These are phyloP conservation scores for Plectosphaerella cucumerina DNA, from an alignment of 2,329 filamentous ascomycete species.

Conservation along the genomic window DNA sequence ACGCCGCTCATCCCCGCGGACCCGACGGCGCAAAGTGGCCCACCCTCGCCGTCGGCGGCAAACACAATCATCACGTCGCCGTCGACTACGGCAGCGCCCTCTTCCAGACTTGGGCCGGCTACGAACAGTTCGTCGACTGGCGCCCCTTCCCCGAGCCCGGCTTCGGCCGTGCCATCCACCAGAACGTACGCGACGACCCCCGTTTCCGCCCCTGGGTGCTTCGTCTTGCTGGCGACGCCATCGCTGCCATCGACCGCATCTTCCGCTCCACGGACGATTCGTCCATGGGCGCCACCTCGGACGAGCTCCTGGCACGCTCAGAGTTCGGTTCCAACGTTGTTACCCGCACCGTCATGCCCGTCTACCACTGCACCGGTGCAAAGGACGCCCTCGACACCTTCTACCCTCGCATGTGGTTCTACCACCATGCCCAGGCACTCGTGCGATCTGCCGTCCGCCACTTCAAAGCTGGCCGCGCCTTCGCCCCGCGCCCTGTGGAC, in stretches of 20 bases:
- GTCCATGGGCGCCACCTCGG: conserved; percentile 19
- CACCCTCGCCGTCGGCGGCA: conserved; percentile 10
- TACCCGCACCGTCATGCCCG: conserved; percentile 28
- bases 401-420: conserved; percentile 33
- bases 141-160: conserved; percentile 23
- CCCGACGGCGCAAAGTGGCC: conserved; percentile 17
- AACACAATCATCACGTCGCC: conserved; percentile 26
- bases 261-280: conserved; percentile 23
- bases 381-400: conserved; percentile 26
- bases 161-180: conserved; percentile 16
- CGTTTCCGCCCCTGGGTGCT: conserved; percentile 24
- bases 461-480: conserved; percentile 15
- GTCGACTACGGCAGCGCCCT: conserved; percentile 36
- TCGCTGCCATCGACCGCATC: conserved; percentile 21
- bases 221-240: conserved; percentile 25
- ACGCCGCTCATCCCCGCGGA: conserved; percentile 9
- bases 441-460: conserved; percentile 21
- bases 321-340: conserved; percentile 31
- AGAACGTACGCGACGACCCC: conserved; percentile 14
- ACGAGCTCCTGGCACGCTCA: conserved; percentile 24
- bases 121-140: conserved; percentile 28
- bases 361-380: conserved; percentile 34
- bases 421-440: conserved; percentile 25
- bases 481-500: conserved; percentile 22
- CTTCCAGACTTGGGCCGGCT: conserved; percentile 33